Conservation (phyloP, 192 early-diverging fungal species). For the Mortierella alpina region DNA sequence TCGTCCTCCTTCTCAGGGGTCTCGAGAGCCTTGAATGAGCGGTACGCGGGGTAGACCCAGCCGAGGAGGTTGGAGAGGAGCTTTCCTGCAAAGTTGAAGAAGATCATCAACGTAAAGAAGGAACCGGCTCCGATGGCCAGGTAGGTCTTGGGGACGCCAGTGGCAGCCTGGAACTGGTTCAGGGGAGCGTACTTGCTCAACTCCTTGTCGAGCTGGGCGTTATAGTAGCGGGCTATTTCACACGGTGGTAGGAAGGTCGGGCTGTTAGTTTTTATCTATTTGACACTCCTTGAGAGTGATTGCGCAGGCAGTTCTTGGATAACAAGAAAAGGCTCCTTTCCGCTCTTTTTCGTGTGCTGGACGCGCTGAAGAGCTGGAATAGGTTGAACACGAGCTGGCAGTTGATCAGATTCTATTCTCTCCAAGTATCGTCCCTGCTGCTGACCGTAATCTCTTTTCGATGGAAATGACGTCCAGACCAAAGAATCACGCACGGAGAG, state of each 20-base stretch:
- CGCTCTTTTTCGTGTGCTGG: too few species aligned
- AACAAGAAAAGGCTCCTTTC: too few species aligned
- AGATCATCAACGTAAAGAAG: constrained; percentile 79
- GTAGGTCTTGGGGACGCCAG: constrained; percentile 93
- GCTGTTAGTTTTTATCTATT: background rate
- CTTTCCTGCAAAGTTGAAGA: constrained; percentile 88
- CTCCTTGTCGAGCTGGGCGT: constrained; percentile 76
- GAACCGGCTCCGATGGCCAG: constrained; percentile 70
- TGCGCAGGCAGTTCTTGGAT: too few species aligned
- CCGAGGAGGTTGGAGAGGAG: constrained; percentile 88
- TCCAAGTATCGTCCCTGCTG: too few species aligned
- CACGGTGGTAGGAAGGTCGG: background rate
- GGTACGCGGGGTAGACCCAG: constrained; percentile 94
- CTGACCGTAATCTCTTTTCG: too few species aligned
- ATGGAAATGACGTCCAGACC: background rate
- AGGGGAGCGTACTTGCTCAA: constrained; percentile 75
- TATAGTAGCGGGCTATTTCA: constrained; percentile 50
- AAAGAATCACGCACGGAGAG: background rate
- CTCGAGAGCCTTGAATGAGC: constrained; percentile 94
- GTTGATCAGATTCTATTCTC: too few species aligned
- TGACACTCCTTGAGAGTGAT: too few species aligned
- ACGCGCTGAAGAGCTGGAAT: too few species aligned
- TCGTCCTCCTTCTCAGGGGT: constrained; percentile 80
- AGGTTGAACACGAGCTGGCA: too few species aligned
- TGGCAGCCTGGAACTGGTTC: constrained; percentile 76